Percentiles rank a stretch among this genome's conserved stretches.
Conservation (phyloP, 352 stramenopile genomes). For the Chloridella minuta region DNA sequence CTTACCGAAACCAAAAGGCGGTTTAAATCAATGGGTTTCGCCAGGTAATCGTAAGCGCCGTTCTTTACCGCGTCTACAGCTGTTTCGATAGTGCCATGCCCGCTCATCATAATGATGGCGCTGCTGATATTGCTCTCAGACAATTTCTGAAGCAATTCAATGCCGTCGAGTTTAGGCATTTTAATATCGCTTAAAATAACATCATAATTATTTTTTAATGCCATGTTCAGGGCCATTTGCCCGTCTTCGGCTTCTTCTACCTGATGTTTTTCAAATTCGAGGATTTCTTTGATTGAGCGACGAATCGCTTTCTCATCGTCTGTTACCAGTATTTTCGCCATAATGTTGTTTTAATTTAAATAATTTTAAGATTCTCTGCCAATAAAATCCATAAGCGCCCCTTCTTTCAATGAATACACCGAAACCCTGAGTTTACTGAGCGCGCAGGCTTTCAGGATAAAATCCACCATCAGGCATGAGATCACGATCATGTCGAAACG, state of each 20-base stretch:
- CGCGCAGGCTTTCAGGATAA: neutral
- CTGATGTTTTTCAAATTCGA: neutral
- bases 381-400: too few species aligned
- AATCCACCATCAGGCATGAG: neutral
- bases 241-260: neutral
- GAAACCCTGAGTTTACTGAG: neutral
- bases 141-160: neutral
- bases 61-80: neutral
- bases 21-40: neutral
- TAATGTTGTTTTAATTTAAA: neutral
- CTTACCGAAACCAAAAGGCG: neutral
- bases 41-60: neutral
- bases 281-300: neutral
- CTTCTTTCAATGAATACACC: neutral
- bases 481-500: neutral
- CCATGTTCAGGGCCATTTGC: neutral
- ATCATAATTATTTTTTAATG: neutral
- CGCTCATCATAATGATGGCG: neutral
- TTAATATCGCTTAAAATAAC: slow-evolving; percentile 8
- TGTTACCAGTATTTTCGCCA: neutral
- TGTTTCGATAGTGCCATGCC: neutral
- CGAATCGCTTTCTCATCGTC: neutral
- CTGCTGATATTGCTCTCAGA: neutral
- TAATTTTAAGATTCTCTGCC: neutral
- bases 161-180: neutral